Percentiles rank a stretch among this genome's conserved stretches.
phyloP scores from a whole-genome alignment of 2,329 filamentous ascomycete species.

The Mycogone perniciosa region DNA sequence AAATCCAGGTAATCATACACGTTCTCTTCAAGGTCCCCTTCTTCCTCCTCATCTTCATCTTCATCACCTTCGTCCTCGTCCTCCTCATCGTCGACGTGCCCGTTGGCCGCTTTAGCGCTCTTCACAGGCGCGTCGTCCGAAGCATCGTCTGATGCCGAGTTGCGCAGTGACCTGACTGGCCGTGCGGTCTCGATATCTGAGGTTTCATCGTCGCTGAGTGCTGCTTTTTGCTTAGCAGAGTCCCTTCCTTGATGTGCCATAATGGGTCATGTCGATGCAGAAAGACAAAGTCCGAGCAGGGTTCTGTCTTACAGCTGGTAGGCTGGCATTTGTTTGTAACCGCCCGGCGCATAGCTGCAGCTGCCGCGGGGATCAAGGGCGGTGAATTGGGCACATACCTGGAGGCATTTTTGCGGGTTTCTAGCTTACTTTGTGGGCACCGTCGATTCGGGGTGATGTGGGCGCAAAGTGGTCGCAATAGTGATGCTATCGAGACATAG shows the following conservation, averaged over 20 bases:
- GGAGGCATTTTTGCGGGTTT: constrained; percentile 10
- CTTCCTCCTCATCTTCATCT: constrained; percentile 26
- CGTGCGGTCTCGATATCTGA: constrained; percentile 26
- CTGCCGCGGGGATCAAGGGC: neutral
- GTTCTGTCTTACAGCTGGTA: neutral
- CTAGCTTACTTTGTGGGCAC: neutral
- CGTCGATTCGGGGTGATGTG: neutral
- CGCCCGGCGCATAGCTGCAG: neutral
- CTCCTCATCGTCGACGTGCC: neutral
- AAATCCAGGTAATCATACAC: constrained; percentile 32
- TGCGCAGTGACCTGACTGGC: constrained; percentile 20
- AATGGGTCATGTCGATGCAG: neutral
- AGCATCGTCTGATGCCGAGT: constrained; percentile 18
- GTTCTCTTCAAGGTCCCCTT: constrained; percentile 32
- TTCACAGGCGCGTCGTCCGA: constrained; percentile 8
- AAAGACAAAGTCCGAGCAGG: neutral
- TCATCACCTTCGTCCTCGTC: neutral
- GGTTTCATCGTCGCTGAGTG: constrained; percentile 32
- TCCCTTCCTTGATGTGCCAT: constrained; percentile 12
- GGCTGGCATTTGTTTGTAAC: neutral
- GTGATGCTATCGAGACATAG: constrained; percentile 3
- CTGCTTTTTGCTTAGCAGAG: constrained; percentile 22
- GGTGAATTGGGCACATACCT: constrained; percentile 9
- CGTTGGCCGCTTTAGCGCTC: constrained; percentile 9
- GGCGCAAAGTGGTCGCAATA: constrained; percentile 10